Percentiles rank a stretch among this genome's conserved stretches.
Conservation (phyloP, 805 yeast species). For the Yarrowia alimentaria region DNA sequence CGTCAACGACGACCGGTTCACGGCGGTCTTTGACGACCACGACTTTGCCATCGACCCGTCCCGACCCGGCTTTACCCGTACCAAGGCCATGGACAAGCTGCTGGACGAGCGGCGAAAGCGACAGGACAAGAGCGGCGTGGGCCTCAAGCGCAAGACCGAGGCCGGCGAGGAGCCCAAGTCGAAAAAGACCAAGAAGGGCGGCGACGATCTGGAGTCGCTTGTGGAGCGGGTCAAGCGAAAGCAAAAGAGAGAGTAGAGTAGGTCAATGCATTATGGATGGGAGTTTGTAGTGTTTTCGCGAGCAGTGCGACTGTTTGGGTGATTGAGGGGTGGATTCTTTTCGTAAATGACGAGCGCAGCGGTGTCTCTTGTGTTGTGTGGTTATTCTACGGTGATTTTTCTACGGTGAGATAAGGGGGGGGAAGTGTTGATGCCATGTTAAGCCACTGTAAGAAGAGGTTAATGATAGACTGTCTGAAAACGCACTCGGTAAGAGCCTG, state of each 20-base stretch:
- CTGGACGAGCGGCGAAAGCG: constrained; percentile 61
- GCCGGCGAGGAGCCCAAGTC: neutral
- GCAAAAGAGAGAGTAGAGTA: constrained; percentile 11
- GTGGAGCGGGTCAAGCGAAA: constrained; percentile 16
- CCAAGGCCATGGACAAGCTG: constrained; percentile 80
- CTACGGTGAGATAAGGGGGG: no score
- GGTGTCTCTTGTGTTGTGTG: no score
- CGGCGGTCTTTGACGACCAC: constrained; percentile 76
- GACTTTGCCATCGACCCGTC: constrained; percentile 95
- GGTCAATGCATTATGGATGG: neutral
- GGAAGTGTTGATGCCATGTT: no score
- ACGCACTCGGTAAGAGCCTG: no score
- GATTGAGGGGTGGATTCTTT: no score
- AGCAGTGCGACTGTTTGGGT: no score
- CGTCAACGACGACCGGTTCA: constrained; percentile 80
- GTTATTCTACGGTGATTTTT: no score
- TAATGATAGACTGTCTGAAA: no score
- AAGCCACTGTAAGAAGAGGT: no score
- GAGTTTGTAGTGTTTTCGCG: no score
- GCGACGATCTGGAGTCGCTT: neutral
- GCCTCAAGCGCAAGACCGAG: constrained; percentile 1
- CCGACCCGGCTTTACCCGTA: constrained; percentile 82
- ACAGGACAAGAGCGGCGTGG: constrained; percentile 24
- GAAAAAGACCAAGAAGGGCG: neutral
- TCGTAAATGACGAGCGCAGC: no score